A percentile compares a stretch with the other conserved stretches of the same genome.
phyloP scores from a whole-genome alignment of 1,139 yeast genomes.

The Pichia sp. region DNA sequence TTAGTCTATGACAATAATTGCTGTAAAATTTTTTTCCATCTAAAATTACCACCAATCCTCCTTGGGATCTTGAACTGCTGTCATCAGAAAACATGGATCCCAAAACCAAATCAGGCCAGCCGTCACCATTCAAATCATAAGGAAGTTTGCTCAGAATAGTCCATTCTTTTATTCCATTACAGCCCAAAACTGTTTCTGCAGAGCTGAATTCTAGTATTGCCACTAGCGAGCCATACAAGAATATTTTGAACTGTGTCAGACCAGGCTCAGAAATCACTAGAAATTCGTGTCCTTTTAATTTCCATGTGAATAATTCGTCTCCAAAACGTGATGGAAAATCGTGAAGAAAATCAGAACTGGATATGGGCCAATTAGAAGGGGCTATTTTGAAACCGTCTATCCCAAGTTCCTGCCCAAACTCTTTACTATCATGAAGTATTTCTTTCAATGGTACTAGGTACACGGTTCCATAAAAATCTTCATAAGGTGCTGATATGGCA shows the following conservation, averaged over 20 bases:
- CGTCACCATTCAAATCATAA: constrained; percentile 36
- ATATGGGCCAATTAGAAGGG: neutral
- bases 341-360: neutral
- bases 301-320: constrained; percentile 25
- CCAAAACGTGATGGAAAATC: constrained; percentile 34
- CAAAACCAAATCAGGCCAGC: constrained; percentile 40
- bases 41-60: constrained; percentile 40
- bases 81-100: constrained; percentile 41
- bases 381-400: neutral
- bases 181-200: constrained; percentile 34
- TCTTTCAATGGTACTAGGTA: constrained; percentile 36
- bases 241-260: constrained; percentile 26
- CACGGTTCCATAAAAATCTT: constrained; percentile 38
- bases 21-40: constrained; percentile 32
- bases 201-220: constrained; percentile 16
- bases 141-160: constrained; percentile 29
- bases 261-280: constrained; percentile 38
- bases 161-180: constrained; percentile 37
- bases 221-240: constrained; percentile 14
- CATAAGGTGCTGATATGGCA: constrained; percentile 49
- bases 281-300: constrained; percentile 27
- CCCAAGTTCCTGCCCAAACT: neutral
- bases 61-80: constrained; percentile 30
- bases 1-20: neutral
- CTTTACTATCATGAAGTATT: constrained; percentile 1